Evolutionary conservation across 441 rosid species (phyloP).

Genomic region (California macrophylla): DNA sequence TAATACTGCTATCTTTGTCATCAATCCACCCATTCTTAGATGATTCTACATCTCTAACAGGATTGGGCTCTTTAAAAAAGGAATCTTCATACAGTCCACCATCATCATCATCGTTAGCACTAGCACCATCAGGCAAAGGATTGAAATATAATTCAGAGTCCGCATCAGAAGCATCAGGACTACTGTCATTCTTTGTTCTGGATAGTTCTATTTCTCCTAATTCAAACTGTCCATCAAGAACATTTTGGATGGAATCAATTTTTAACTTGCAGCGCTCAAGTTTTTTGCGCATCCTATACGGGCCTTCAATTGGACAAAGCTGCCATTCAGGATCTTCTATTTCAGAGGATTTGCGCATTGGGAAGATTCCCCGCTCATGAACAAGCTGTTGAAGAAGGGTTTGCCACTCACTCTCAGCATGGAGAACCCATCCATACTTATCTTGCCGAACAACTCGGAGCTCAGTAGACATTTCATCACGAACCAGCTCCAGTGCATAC

Average conservation of each 20-base stretch:
- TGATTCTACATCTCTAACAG: slow-evolving; percentile 40
- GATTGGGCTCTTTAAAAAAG: slow-evolving; percentile 41
- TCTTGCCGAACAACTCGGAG: slow-evolving; percentile 98
- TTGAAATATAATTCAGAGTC: slow-evolving; percentile 54
- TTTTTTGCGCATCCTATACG: slow-evolving; percentile 99
- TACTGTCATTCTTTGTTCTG: slow-evolving; percentile 47
- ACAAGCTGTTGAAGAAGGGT: slow-evolving; percentile 97
- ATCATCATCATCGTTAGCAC: slow-evolving; percentile 30
- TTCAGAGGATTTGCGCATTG: slow-evolving; percentile 50
- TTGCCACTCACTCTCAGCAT: slow-evolving; percentile 99
- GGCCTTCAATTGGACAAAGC: slow-evolving; percentile 99
- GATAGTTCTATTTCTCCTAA: slow-evolving; percentile 55
- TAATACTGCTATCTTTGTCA: slow-evolving; percentile 68
- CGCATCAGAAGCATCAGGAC: slow-evolving; percentile 48
- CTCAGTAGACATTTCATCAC: slow-evolving; percentile 98
- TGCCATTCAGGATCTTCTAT: slow-evolving; percentile 89
- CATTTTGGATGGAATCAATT: slow-evolving; percentile 82
- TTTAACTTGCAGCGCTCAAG: slow-evolving; percentile 81
- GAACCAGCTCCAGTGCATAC: slow-evolving; percentile 89
- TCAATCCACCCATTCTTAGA: slow-evolving; percentile 74
- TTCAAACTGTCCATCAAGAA: slow-evolving; percentile 69
- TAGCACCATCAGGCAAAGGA: slow-evolving; percentile 38
- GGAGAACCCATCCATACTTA: slow-evolving; percentile 99
- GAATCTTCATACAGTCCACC: slow-evolving; percentile 54
- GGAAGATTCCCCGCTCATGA: slow-evolving; percentile 95